These are phyloP conservation scores for Laburnicola sp. DNA, from an alignment of 2,329 filamentous ascomycete genomes.

Conservation along the genomic window DNA sequence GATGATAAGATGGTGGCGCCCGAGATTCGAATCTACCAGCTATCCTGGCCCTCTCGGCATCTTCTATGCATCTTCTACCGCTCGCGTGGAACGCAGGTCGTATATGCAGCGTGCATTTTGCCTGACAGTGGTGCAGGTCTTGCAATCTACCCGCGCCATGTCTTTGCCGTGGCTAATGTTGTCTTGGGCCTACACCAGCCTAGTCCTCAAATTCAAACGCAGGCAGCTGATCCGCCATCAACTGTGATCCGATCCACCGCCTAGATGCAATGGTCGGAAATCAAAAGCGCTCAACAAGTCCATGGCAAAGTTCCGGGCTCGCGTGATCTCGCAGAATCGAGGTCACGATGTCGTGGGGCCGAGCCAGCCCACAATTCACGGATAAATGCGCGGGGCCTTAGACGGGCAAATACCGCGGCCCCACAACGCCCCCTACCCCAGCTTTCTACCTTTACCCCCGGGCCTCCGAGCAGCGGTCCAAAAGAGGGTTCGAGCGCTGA, in stretches of 20 bases:
- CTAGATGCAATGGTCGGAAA: no score
- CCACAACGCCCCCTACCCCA: conserved; percentile 10
- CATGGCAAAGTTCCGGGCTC: no score
- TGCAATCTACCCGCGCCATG: neutral
- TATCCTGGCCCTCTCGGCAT: no score
- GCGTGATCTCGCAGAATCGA: no score
- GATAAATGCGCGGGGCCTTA: conserved; percentile 17
- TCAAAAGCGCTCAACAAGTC: no score
- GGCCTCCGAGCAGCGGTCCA: no score
- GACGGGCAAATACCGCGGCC: no score
- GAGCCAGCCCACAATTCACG: conserved; percentile 14
- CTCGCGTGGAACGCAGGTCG: neutral
- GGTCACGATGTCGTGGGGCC: neutral
- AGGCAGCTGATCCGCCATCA: no score
- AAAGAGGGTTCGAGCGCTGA: neutral
- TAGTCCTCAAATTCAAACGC: no score
- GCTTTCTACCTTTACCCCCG: conserved; percentile 5
- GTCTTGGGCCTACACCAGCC: no score
- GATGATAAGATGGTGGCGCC: neutral
- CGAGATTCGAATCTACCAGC: neutral
- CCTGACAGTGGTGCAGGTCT: neutral
- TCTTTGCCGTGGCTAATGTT: neutral
- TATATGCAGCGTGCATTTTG: neutral
- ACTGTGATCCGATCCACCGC: no score
- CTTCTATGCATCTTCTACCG: conserved; percentile 5